Evolutionary conservation across 176 grass and related monocot species (phyloP).

Genomic region (Calamus simplicifolius): DNA sequence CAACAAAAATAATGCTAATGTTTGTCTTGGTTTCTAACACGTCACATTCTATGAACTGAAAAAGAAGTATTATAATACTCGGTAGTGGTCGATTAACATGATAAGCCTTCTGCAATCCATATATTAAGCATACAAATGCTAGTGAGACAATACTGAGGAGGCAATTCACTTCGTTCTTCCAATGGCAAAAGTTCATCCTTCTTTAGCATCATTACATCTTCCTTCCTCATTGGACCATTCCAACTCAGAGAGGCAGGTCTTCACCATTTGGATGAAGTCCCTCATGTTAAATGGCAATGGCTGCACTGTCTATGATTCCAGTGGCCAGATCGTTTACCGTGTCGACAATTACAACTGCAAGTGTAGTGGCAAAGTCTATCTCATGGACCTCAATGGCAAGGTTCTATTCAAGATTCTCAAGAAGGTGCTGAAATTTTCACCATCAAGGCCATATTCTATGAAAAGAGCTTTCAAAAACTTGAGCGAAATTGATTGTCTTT

Average conservation of each 20-base stretch:
- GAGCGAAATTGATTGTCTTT: background rate
- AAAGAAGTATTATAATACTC: too few relatives aligned
- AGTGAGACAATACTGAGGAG: too few relatives aligned
- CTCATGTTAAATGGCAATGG: constrained; percentile 12
- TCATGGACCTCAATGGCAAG: constrained; percentile 10
- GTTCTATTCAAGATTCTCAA: constrained; percentile 1
- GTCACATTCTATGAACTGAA: too few relatives aligned
- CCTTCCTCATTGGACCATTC: background rate
- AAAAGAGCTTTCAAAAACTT: too few relatives aligned
- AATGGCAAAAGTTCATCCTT: constrained; percentile 12
- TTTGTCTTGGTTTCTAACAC: too few relatives aligned
- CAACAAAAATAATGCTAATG: too few relatives aligned
- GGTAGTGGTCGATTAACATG: too few relatives aligned
- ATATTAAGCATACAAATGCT: too few relatives aligned
- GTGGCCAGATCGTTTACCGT: constrained; percentile 1
- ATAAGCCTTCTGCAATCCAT: too few relatives aligned
- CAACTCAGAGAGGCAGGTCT: background rate
- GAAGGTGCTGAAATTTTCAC: constrained; percentile 12
- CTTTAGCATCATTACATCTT: background rate
- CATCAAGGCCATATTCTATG: too few relatives aligned
- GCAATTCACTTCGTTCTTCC: background rate
- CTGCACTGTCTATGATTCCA: constrained; percentile 17
- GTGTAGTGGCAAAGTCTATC: constrained; percentile 10
- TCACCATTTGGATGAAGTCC: constrained; percentile 23
- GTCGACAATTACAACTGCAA: constrained; percentile 12